Percentiles rank a stretch among this genome's conserved stretches.
Evolutionary conservation across 2,329 filamentous ascomycete genomes (phyloP).

Genomic region (Arthrinium phaeospermum): DNA sequence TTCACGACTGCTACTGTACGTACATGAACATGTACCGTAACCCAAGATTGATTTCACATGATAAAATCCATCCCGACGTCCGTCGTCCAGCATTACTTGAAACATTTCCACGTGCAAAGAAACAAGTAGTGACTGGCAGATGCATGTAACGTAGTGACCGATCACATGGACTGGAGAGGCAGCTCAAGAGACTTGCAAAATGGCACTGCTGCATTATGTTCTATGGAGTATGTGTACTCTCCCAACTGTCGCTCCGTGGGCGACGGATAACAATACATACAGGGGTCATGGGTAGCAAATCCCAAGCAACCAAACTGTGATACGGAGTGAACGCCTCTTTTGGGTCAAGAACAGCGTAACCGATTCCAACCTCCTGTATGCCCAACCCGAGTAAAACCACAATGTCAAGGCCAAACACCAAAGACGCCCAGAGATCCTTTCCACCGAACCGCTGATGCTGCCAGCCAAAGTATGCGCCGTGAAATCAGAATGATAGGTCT

Average conservation of each 20-base stretch:
- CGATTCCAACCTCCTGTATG: conserved; percentile 11
- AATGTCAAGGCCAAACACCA: conserved; percentile 17
- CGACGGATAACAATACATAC: neutral
- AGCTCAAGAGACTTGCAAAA: neutral
- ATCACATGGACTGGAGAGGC: neutral
- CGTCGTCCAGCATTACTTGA: neutral
- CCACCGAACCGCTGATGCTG: conserved; percentile 20
- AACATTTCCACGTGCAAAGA: neutral
- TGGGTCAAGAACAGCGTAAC: neutral
- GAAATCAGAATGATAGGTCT: conserved; percentile 6
- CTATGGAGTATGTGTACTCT: neutral
- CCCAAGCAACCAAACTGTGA: conserved; percentile 7
- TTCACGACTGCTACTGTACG: neutral
- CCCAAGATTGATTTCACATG: conserved; percentile 5
- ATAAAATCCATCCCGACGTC: neutral
- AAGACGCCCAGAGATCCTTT: conserved; percentile 15
- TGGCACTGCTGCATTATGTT: conserved; percentile 14
- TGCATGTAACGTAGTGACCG: neutral
- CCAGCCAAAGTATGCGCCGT: conserved; percentile 18
- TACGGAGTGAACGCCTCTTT: neutral
- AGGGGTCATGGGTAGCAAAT: neutral
- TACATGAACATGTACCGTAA: neutral
- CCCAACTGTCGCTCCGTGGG: neutral
- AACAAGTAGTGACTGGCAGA: neutral
- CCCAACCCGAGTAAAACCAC: neutral